A percentile compares a stretch with the other conserved stretches of the same genome.
Evolutionary conservation across 805 yeast species (phyloP).

Genomic region (Candida succiphila): DNA sequence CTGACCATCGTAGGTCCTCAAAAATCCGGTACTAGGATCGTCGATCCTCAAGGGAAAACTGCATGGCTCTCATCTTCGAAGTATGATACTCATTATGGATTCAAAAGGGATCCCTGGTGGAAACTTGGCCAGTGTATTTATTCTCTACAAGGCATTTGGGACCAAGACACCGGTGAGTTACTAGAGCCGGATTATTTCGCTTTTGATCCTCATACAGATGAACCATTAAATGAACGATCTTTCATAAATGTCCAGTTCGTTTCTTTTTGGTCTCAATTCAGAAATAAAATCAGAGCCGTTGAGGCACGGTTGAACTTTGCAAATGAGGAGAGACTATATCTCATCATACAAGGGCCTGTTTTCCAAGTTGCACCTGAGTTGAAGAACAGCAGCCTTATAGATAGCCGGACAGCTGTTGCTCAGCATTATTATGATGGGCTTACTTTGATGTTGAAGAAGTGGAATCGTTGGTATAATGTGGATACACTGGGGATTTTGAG

Average conservation of each 20-base stretch:
- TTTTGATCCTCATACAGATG: conserved; percentile 26
- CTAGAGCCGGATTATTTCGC: conserved; percentile 43
- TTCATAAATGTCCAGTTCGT: conserved; percentile 62
- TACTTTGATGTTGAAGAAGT: conserved; percentile 82
- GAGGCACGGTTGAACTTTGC: too few species aligned
- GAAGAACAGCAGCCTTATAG: conserved; percentile 42
- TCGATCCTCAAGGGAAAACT: conserved; percentile 57
- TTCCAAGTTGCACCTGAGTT: conserved; percentile 66
- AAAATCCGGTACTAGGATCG: conserved; percentile 40
- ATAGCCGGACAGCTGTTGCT: conserved; percentile 58
- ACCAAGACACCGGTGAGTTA: conserved; percentile 27
- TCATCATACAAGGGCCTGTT: conserved; percentile 77
- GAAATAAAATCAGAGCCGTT: conserved; percentile 34
- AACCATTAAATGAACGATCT: conserved; percentile 33
- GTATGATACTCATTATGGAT: conserved; percentile 58
- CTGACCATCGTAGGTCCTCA: conserved; percentile 72
- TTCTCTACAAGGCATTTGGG: conserved; percentile 79
- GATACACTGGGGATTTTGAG: conserved; percentile 86
- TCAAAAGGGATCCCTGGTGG: conserved; percentile 61
- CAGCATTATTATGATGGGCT: conserved; percentile 95
- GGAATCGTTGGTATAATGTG: conserved; percentile 78
- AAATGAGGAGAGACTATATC: conserved; percentile 36
- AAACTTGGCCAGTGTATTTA: conserved; percentile 66
- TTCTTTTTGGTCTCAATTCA: conserved; percentile 46
- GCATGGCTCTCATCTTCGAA: conserved; percentile 60